A percentile compares a stretch with the other conserved stretches of the same genome.
Conservation (phyloP, 768 basidiomycete genomes). For the Plicaturopsis crispa region DNA sequence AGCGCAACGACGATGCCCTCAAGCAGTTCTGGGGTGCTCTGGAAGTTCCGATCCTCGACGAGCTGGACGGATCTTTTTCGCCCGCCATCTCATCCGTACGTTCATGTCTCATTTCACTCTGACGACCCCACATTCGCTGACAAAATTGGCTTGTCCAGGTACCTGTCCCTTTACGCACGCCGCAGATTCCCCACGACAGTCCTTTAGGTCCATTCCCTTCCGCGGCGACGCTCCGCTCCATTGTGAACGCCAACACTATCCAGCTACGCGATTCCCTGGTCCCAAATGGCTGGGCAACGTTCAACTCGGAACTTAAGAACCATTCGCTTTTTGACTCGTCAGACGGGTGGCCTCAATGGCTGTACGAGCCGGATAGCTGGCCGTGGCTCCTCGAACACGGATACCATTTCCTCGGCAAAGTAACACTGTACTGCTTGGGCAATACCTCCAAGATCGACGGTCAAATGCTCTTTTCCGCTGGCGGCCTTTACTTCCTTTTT, state of each 20-base stretch:
- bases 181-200: neutral
- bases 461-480: neutral
- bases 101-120: neutral
- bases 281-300: neutral
- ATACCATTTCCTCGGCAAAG: slow-evolving; percentile 6
- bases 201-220: neutral
- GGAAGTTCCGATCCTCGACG: neutral
- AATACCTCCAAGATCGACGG: neutral
- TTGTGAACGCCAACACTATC: no score
- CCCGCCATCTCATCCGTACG: neutral
- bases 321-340: neutral
- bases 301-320: neutral
- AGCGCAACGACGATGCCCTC: neutral
- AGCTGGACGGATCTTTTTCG: no score
- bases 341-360: slow-evolving; percentile 3
- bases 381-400: slow-evolving; percentile 7
- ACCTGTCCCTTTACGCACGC: neutral
- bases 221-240: neutral
- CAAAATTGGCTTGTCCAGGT: neutral
- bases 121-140: neutral
- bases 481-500: neutral
- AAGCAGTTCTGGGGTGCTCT: neutral
- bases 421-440: neutral
- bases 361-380: neutral
- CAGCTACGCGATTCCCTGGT: neutral